A percentile compares a stretch with the other conserved stretches of the same genome.
Evolutionary conservation across 1,139 yeast species (phyloP).

Genomic region (Debaryomycetaceae sp.): DNA sequence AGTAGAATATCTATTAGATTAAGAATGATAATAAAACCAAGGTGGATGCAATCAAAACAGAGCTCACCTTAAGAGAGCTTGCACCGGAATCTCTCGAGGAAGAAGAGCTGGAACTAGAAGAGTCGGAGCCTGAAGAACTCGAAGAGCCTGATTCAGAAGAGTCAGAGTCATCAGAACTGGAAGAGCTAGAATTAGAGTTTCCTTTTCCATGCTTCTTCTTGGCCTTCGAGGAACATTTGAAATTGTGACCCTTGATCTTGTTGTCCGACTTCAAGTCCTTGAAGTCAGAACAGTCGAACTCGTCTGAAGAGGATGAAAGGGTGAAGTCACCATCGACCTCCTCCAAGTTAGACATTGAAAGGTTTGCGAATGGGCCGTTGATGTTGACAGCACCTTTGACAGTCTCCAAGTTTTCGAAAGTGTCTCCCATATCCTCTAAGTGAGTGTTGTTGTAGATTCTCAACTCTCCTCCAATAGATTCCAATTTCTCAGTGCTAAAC

Average conservation of each 20-base stretch:
- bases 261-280: conserved; percentile 28
- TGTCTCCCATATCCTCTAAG: conserved; percentile 28
- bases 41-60: conserved; percentile 4
- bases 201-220: conserved; percentile 10
- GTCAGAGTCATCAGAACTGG: conserved; percentile 12
- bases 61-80: conserved; percentile 2
- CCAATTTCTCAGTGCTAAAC: conserved; percentile 26
- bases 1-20: conserved; percentile 2
- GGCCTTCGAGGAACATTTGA: conserved; percentile 38
- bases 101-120: conserved; percentile 8
- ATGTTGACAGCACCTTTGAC: conserved; percentile 45
- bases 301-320: conserved; percentile 33
- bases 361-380: conserved; percentile 38
- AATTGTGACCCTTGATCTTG: conserved; percentile 46
- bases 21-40: conserved; percentile 4
- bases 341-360: conserved; percentile 34
- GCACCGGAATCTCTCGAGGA: conserved; percentile 6
- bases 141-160: conserved; percentile 7
- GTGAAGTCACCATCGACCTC: conserved; percentile 45
- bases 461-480: conserved; percentile 42
- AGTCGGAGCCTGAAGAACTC: conserved; percentile 5
- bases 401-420: conserved; percentile 29
- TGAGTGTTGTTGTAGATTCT: conserved; percentile 42
- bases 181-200: conserved; percentile 14
- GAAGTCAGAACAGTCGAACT: conserved; percentile 37